Conservation (phyloP, 768 basidiomycete genomes). For the Amanita fuliginea region DNA sequence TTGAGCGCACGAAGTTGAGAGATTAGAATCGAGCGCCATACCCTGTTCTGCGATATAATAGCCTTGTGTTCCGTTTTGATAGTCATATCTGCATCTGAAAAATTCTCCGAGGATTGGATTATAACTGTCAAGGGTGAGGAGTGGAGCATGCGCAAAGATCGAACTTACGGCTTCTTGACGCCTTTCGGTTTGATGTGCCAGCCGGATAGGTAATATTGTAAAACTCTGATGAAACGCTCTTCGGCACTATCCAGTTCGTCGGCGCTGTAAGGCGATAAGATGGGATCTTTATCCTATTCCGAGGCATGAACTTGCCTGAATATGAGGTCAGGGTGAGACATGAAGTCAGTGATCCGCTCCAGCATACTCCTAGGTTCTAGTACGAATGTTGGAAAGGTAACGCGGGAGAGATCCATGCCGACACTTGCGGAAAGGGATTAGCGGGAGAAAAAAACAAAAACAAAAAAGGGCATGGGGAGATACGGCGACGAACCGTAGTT, state of each 20-base stretch:
- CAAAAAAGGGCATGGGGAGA: neutral
- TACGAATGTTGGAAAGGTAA: conserved; percentile 91
- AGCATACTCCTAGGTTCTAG: conserved; percentile 96
- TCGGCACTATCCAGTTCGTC: conserved; percentile 74
- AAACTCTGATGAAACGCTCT: conserved; percentile 83
- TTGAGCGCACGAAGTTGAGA: neutral
- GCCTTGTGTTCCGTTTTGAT: conserved; percentile 79
- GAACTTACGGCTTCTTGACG: conserved; percentile 92
- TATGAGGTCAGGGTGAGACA: conserved; percentile 96
- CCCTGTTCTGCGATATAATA: conserved; percentile 98
- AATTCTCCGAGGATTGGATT: conserved; percentile 97
- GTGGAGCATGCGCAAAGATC: conserved; percentile 4
- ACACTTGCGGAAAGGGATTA: conserved; percentile 31
- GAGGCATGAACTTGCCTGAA: conserved; percentile 57
- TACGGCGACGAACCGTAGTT: conserved; percentile 51
- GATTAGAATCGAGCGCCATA: conserved; percentile 13
- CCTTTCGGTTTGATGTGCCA: conserved; percentile 99
- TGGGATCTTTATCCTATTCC: neutral
- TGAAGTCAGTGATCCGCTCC: conserved; percentile 98
- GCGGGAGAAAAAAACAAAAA: no score
- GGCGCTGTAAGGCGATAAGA: conserved; percentile 37
- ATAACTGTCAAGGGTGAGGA: conserved; percentile 41
- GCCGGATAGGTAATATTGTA: conserved; percentile 94
- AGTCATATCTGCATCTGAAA: conserved; percentile 93
- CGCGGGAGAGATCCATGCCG: conserved; percentile 94